Base-by-base conservation (phyloP, 345 rosid species). In the Passiflora organensis region DNA sequence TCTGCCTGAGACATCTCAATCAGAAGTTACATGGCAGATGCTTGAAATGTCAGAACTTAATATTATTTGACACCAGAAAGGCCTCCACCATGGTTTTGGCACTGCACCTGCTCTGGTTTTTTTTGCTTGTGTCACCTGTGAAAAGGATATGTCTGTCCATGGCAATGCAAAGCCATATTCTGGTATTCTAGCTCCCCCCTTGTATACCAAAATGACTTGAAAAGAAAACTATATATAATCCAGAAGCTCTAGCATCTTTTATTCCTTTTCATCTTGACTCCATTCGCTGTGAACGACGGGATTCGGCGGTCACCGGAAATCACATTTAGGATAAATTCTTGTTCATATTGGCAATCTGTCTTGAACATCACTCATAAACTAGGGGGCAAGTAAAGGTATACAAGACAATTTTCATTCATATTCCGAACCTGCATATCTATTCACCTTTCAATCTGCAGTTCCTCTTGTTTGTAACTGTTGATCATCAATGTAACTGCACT, bases 1-100 rank as follows among this genome's bases (percentile, higher is more conserved):
- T 67, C 56, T 43, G 41, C 70, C 72, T 12, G 70, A 67, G 52
- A 48, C 65, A 48, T 53, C 66, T 43, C 50, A 71, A 39, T 52
- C 77, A 45, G 77, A 69, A 18, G 23, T 65, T 62, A 54, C 72
- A 53, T 76, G 87, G 85, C 74, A 83, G 47, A 69, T 65, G 80
- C 51, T 80, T 53, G 86, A 81, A 51, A 63, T 83, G 66, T 69
- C 72, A 32, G 77, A 72, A 58, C 82, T 79, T 50, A 68, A 77
- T 64, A 81, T 82, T 54, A 72, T 69, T 63, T 82, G 76, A 74
- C 49, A 59, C 36, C 66, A 18, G 24, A 19, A 38, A 45, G 13
- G n/a, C 19, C 39, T 16, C 12, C n/a, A 2, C 54, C 22, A 51
- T 51, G 54, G 19, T 10, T 43, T 23, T 28, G 13, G 28, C 17